Evolutionary conservation across 352 stramenopile genomes (phyloP), one percentile per base, ranked within the genome.

Genomic region (Aphanomyces euteiches): DNA sequence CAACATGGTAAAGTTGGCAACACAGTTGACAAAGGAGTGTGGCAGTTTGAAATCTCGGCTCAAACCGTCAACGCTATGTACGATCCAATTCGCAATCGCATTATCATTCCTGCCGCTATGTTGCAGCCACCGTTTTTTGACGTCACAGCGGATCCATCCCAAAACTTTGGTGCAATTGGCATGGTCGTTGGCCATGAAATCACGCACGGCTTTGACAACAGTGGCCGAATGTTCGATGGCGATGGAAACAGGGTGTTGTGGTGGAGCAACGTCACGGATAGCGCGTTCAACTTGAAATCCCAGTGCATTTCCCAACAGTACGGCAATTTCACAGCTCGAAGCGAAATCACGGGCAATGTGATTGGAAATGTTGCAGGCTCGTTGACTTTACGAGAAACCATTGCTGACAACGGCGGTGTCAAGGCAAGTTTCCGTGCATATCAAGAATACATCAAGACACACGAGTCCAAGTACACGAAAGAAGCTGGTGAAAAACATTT

Each of bases 141-240:
- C 64, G 79, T 78, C 17, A 78, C 93, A 28, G 72, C 84, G 5
- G 93, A 93, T 72, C 83, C 91, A 13, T 72, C 76, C 0, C 86
- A 94, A 3, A 97, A 98, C 72, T 98, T 93, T 74, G 93, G 90
- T 50, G 84, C 81, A 7, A 97, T 98, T 64, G 90, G 91, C 2
- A 92, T 94, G 72, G 87, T 98, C 10, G 95, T 97, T 72, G 92
- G 90, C 2, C 93, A 98, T 73, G 93, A 98, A 76, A 92, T 98
- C 73, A 97, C 90, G 7, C 90, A 98, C 71, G 93, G 90, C 12
- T 98, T 97, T 72, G 93, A 98, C 73, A 89, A 98, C 67, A 87
- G 97, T 74, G 92, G 91, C 66, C 78, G 88, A 28, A 95, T 97
- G 57, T 96, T 84, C 59, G 83, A 93, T 67, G 87, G 68, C 34